Base-by-base conservation (phyloP, 176 grass and related monocot species). In the Rhynchospora pubera region DNA sequence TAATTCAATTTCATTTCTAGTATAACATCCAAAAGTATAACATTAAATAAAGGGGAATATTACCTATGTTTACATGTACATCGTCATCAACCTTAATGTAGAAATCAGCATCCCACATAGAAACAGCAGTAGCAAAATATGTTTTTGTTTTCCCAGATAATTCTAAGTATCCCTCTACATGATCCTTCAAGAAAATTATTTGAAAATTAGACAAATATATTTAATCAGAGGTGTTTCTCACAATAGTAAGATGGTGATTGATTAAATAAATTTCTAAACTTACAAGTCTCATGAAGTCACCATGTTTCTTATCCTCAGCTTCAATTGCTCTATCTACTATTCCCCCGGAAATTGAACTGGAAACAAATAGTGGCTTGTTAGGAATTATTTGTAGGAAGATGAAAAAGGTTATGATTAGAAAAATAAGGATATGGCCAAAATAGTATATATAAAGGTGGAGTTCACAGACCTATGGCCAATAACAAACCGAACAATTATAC, bases 41-140 rank as follows among this genome's bases (percentile, higher is more conserved):
- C 2, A 61, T 10, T 58, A 57, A 32, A 46, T 26, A 13, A 28
- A 26, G 67, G 58, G 32, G 16, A 85, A 68, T 83, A 24, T 72
- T 88, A 97, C 94, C 91, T 83, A 97, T 97, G 87, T 97, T 97
- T 81, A 97, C 94, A 83, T 97, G 94, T n/a, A 97, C 91, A 30
- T 97, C 91, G 11, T 97, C 91, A 32, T 97, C 94, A 61, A 97
- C 94, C 65, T 97, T 97, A 52, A 94, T 85, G 60, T 97, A 97
- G 82, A 93, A 97, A 57, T 97, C 89, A 74, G 91, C 94, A 64
- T 97, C 94, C 94, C 94, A 97, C 72, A 90, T 81, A 85, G 94
- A 87, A 42, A 94, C 86, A 88, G 94, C 89, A n/a, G 86, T 92
- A 13, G 91, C 86, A 91, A 97, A 94, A 45, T 97, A 97, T 60